Percentiles rank a stretch among this genome's conserved stretches.
phyloP scores from a whole-genome alignment of 176 grass and related monocot genomes.

The Avena atlantica region DNA sequence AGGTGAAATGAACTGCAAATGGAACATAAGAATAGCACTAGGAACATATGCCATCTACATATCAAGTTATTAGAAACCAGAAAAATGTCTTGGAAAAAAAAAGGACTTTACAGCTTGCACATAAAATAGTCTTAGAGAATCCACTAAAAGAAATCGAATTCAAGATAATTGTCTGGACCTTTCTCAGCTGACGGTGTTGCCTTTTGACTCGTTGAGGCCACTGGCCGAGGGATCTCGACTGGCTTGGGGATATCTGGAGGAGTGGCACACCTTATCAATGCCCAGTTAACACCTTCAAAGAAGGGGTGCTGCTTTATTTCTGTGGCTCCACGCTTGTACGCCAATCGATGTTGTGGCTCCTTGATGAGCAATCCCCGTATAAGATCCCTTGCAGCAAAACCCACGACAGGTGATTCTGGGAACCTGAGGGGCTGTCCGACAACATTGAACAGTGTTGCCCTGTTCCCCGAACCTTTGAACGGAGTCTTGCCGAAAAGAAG shows the following conservation, averaged over 20 bases:
- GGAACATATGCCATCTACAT: conserved; percentile 47
- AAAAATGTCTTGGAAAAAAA: conserved; percentile 21
- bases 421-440: conserved; percentile 75
- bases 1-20: conserved; percentile 30
- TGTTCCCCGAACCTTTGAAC: conserved; percentile 79
- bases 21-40: conserved; percentile 30
- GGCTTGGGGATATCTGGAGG: conserved; percentile 78
- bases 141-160: conserved; percentile 86
- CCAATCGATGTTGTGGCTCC: conserved; percentile 78
- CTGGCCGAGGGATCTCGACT: conserved; percentile 54
- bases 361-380: conserved; percentile 84
- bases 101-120: conserved; percentile 54
- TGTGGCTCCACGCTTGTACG: conserved; percentile 75
- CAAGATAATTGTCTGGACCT: conserved; percentile 71
- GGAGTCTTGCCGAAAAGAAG: conserved; percentile 82
- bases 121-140: conserved; percentile 11
- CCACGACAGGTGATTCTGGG: conserved; percentile 68
- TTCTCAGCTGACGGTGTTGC: conserved; percentile 43
- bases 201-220: conserved; percentile 62
- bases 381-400: conserved; percentile 73
- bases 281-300: conserved; percentile 86
- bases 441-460: conserved; percentile 84
- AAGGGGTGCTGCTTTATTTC: conserved; percentile 90
- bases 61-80: conserved; percentile 51
- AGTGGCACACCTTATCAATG: conserved; percentile 74